Evolutionary conservation across 2,329 filamentous ascomycete genomes (phyloP).

Genomic region (Lecanoromycetidae sp.): DNA sequence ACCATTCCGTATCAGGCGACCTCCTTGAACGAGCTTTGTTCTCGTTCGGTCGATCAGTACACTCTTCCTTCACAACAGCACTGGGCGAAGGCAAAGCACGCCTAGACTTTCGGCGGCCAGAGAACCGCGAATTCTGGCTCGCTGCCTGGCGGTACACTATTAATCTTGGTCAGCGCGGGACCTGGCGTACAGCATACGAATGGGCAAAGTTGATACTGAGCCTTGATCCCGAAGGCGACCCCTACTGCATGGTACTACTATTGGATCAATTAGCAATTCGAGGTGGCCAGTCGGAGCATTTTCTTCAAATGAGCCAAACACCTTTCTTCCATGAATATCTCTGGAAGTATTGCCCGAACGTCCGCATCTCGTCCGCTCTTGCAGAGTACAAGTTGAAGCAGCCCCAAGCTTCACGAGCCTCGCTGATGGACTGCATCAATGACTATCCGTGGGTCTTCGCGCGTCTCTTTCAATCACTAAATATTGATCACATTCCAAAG

Average conservation of each 20-base stretch:
- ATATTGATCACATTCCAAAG: slow-evolving; percentile 61
- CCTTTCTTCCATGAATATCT: slow-evolving; percentile 35
- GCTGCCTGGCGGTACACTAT: slow-evolving; percentile 79
- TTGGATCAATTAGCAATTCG: slow-evolving; percentile 78
- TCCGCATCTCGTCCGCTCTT: slow-evolving; percentile 63
- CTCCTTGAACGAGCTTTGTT: slow-evolving; percentile 85
- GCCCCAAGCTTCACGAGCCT: slow-evolving; percentile 48
- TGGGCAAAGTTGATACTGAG: slow-evolving; percentile 79
- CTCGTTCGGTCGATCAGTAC: slow-evolving; percentile 77
- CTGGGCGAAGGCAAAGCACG: slow-evolving; percentile 67
- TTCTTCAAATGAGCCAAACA: slow-evolving; percentile 55
- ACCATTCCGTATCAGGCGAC: slow-evolving; percentile 74
- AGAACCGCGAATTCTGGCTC: slow-evolving; percentile 89
- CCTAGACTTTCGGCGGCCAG: slow-evolving; percentile 66
- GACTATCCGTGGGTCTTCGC: slow-evolving; percentile 75
- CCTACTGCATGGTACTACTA: slow-evolving; percentile 68
- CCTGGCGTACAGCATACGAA: slow-evolving; percentile 82
- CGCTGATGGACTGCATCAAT: slow-evolving; percentile 56
- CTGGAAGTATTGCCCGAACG: slow-evolving; percentile 51
- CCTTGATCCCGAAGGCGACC: slow-evolving; percentile 60
- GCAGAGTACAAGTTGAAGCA: slow-evolving; percentile 64
- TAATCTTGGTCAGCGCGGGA: slow-evolving; percentile 79
- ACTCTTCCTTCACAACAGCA: slow-evolving; percentile 67
- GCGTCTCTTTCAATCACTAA: slow-evolving; percentile 66
- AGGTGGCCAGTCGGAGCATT: slow-evolving; percentile 61